Conservation (phyloP, 805 yeast genomes). For the Saccharomycopsis sp. region DNA sequence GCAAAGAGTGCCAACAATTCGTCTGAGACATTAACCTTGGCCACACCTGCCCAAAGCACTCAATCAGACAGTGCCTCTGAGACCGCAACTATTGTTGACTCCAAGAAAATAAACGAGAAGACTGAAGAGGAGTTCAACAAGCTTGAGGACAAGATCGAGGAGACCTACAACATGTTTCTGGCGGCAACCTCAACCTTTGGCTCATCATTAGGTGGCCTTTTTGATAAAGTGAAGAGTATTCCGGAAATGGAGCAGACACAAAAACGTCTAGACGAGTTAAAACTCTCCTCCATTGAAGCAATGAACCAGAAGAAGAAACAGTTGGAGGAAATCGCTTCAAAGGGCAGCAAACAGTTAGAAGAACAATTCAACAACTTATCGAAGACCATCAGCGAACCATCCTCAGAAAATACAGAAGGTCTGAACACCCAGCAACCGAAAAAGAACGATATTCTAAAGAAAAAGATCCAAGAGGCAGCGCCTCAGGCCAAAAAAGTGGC, state of each 20-base stretch:
- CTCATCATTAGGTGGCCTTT: conserved; percentile 30
- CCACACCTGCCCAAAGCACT: neutral
- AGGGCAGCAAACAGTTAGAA: conserved; percentile 15
- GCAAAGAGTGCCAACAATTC: conserved; percentile 13
- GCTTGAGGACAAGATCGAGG: conserved; percentile 48
- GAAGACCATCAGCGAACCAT: conserved; percentile 18
- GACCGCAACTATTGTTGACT: neutral
- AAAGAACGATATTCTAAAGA: neutral
- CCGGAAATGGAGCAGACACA: conserved; percentile 27
- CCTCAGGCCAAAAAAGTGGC: conserved; percentile 28
- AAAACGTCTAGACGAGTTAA: conserved; percentile 15
- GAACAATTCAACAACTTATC: conserved; percentile 21
- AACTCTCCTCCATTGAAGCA: neutral
- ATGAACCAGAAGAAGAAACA: conserved; percentile 15
- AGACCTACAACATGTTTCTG: conserved; percentile 37
- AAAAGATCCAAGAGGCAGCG: conserved; percentile 22
- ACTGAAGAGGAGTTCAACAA: conserved; percentile 48
- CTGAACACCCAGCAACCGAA: neutral
- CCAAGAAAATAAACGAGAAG: conserved; percentile 30
- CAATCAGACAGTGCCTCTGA: neutral
- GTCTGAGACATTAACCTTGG: conserved; percentile 12
- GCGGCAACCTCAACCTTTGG: conserved; percentile 32
- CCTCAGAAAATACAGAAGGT: conserved; percentile 15
- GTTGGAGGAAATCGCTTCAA: conserved; percentile 17
- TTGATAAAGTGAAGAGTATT: conserved; percentile 31